Conservation (phyloP, 495 filamentous ascomycete species). For the Podospora pseudocomata region DNA sequence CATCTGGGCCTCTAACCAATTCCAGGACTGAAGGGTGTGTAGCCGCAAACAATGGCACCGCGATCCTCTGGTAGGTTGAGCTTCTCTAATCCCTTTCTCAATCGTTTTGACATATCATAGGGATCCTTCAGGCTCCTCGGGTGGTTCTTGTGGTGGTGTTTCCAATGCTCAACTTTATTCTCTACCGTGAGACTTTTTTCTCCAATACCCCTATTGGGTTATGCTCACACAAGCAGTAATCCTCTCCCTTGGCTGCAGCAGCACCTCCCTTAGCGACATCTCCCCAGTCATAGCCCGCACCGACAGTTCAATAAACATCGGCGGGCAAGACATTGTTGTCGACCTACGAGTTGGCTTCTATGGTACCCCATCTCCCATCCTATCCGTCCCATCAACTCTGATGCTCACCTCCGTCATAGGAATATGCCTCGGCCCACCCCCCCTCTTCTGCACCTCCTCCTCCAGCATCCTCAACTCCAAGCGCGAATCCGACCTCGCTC, state of each 20-base stretch:
- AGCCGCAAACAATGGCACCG: conserved; percentile 6
- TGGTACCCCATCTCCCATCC: conserved; percentile 11
- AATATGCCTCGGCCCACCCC: conserved; percentile 27
- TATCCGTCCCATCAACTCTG: background rate
- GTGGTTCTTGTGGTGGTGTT: conserved; percentile 24
- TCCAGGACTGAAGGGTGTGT: background rate
- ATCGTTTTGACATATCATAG: conserved; percentile 8
- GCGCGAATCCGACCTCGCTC: conserved; percentile 11
- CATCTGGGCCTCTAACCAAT: background rate
- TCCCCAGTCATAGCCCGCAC: conserved; percentile 23
- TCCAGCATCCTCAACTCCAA: conserved; percentile 6
- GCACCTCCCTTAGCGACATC: conserved; percentile 19
- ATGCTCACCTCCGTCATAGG: conserved; percentile 9
- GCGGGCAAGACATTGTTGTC: conserved; percentile 11
- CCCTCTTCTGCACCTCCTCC: conserved; percentile 21
- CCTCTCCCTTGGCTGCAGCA: conserved; percentile 25
- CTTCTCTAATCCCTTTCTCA: background rate
- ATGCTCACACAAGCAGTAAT: conserved; percentile 15
- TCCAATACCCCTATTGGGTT: background rate
- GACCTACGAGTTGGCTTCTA: conserved; percentile 30
- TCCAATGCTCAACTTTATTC: conserved; percentile 23
- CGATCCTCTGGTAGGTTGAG: conserved; percentile 17
- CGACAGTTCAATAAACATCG: conserved; percentile 17
- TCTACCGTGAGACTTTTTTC: conserved; percentile 19
- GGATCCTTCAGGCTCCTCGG: conserved; percentile 28